A percentile compares a stretch with the other conserved stretches of the same genome.
phyloP scores from a whole-genome alignment of 1,284 basidiomycete genomes.

The Neolentinus lepideus region DNA sequence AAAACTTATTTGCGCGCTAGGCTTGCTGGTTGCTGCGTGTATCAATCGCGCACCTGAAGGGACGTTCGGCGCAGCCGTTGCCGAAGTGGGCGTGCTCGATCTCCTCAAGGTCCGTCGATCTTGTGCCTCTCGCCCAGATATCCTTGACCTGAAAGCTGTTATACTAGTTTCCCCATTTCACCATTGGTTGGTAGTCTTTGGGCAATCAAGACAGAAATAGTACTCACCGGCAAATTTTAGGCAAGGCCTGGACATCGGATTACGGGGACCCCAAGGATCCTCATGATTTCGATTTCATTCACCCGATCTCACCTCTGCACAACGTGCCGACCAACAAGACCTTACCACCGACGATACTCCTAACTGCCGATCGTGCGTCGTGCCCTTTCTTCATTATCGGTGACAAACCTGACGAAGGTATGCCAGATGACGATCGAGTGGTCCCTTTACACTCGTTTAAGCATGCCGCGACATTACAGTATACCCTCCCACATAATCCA shows the following conservation, averaged over 20 bases:
- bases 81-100: constrained; percentile 80
- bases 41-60: constrained; percentile 75
- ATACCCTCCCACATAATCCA: constrained; percentile 52
- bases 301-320: constrained; percentile 72
- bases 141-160: constrained; percentile 3
- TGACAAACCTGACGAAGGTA: background rate
- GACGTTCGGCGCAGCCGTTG: constrained; percentile 73
- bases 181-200: constrained; percentile 45
- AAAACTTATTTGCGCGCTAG: constrained; percentile 25
- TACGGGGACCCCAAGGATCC: constrained; percentile 75
- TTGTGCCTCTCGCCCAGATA: background rate
- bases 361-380: constrained; percentile 72
- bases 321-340: constrained; percentile 56
- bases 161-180: constrained; percentile 65
- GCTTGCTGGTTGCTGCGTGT: constrained; percentile 74
- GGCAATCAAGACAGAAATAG: background rate
- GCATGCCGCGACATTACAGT: constrained; percentile 65
- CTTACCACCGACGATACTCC: constrained; percentile 61
- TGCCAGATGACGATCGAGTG: constrained; percentile 72
- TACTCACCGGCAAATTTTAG: constrained; percentile 21
- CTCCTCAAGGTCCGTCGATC: constrained; percentile 55
- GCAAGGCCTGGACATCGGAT: constrained; percentile 75
- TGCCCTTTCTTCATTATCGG: background rate
- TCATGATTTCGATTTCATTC: constrained; percentile 78
- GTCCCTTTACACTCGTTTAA: constrained; percentile 83